phyloP scores from a whole-genome alignment of 2,329 filamentous ascomycete species.

The Phialophora macrospora region DNA sequence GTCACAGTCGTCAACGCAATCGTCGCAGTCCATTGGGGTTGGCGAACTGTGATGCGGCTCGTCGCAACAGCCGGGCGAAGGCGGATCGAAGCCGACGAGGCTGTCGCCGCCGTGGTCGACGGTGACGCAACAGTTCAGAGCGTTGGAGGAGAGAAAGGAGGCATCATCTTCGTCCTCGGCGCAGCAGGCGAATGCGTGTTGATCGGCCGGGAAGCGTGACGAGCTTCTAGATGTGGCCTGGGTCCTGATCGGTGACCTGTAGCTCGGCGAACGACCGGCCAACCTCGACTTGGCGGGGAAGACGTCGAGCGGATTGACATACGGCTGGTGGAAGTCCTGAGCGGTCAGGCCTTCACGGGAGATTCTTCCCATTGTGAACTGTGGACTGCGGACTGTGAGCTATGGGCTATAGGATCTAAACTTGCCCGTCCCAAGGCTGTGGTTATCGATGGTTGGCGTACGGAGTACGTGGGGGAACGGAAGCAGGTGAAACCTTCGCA shows the following conservation, averaged over 20 bases:
- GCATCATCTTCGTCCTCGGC: constrained; percentile 27
- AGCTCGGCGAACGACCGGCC: constrained; percentile 23
- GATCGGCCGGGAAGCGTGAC: constrained; percentile 20
- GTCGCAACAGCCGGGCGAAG: constrained; percentile 16
- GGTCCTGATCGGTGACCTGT: constrained; percentile 25
- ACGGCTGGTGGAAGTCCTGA: constrained; percentile 36
- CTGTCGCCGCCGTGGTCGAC: constrained; percentile 11
- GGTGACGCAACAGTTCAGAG: constrained; percentile 23
- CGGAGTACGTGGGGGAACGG: constrained; percentile 10
- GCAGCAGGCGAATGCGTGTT: constrained; percentile 30
- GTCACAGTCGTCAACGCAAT: constrained; percentile 36
- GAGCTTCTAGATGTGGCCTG: constrained; percentile 24
- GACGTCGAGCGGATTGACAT: constrained; percentile 34
- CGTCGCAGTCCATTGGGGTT: constrained; percentile 36
- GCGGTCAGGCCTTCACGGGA: constrained; percentile 34
- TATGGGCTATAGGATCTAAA: not conserved
- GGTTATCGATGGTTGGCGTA: constrained; percentile 3
- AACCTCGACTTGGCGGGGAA: constrained; percentile 32
- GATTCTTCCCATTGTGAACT: constrained; percentile 25
- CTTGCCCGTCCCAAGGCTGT: constrained; percentile 17
- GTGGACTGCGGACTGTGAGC: not conserved
- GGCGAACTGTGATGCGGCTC: constrained; percentile 30
- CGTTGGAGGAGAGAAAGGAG: constrained; percentile 20
- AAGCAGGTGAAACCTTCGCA: constrained; percentile 7
- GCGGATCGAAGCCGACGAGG: constrained; percentile 11